phyloP scores from a whole-genome alignment of 306 rosid genomes.

The Gillenia trifoliata region DNA sequence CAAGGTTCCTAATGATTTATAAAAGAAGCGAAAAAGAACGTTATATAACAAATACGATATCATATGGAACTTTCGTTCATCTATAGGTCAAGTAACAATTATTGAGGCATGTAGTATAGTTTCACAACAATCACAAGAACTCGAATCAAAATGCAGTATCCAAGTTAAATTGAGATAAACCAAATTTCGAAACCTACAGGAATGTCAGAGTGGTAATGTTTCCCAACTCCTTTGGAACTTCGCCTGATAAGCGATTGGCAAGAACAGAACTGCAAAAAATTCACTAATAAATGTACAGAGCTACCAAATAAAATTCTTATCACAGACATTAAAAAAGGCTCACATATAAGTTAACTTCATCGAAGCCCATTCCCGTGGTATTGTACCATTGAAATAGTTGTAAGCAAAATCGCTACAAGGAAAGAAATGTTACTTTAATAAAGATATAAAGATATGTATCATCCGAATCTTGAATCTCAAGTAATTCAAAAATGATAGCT shows the following conservation, averaged over 20 bases:
- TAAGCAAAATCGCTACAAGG: slow-evolving; percentile 25
- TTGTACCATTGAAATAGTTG: slow-evolving; percentile 25
- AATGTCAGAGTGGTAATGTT: slow-evolving; percentile 15
- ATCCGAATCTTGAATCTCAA: neutral
- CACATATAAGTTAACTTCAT: slow-evolving; percentile 15
- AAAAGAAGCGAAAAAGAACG: neutral
- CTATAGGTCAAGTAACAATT: neutral
- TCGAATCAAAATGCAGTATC: neutral
- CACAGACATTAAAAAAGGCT: neutral
- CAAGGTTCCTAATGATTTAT: slow-evolving; percentile 20
- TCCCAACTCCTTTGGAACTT: slow-evolving; percentile 33
- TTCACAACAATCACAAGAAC: neutral
- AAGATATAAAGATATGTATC: neutral
- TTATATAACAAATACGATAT: neutral
- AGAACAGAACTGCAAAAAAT: slow-evolving; percentile 18
- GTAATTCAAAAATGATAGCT: neutral
- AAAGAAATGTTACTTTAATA: neutral
- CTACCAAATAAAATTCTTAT: neutral
- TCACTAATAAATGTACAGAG: neutral
- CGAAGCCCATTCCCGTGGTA: slow-evolving; percentile 24
- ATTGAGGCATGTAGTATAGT: neutral
- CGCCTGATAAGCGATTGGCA: slow-evolving; percentile 24
- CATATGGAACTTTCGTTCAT: neutral
- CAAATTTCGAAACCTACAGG: slow-evolving; percentile 16
- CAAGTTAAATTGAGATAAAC: neutral